Evolutionary conservation across 2,329 filamentous ascomycete species (phyloP).

Genomic region (Botryotinia globosa): DNA sequence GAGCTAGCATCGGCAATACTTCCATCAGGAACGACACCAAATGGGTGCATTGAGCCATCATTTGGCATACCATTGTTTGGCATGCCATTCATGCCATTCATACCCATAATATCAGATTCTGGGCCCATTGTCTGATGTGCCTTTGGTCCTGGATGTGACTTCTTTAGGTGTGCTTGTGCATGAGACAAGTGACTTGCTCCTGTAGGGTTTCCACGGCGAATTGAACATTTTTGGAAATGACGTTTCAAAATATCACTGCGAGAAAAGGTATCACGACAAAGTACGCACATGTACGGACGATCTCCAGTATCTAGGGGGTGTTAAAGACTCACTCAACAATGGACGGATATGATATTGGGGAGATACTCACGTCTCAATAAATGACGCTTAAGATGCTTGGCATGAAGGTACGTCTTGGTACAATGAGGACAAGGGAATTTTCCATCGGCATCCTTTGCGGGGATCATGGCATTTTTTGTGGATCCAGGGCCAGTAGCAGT

Average conservation of each 20-base stretch:
- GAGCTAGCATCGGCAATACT: slow-evolving; percentile 36
- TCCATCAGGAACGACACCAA: slow-evolving; percentile 51
- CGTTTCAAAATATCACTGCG: slow-evolving; percentile 97
- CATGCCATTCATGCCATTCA: slow-evolving; percentile 46
- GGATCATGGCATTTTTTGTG: slow-evolving; percentile 78
- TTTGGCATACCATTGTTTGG: slow-evolving; percentile 50
- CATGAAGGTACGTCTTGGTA: slow-evolving; percentile 95
- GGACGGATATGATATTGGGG: slow-evolving; percentile 15
- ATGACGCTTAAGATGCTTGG: slow-evolving; percentile 96
- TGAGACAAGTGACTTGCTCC: slow-evolving; percentile 93
- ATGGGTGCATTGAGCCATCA: slow-evolving; percentile 57
- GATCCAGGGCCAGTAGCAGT: slow-evolving; percentile 65
- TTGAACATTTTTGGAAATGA: slow-evolving; percentile 98
- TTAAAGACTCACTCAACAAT: slow-evolving; percentile 27
- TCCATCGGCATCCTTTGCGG: slow-evolving; percentile 92
- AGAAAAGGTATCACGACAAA: slow-evolving; percentile 97
- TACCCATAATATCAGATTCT: slow-evolving; percentile 49
- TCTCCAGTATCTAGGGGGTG: slow-evolving; percentile 78
- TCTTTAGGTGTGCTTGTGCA: slow-evolving; percentile 84
- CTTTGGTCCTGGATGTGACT: slow-evolving; percentile 58
- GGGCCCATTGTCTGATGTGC: slow-evolving; percentile 52
- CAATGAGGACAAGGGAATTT: slow-evolving; percentile 98
- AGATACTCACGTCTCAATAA: slow-evolving; percentile 82
- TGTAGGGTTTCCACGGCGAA: slow-evolving; percentile 91
- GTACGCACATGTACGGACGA: slow-evolving; percentile 94